Conservation (phyloP, 192 early-diverging fungal species). For the Backusella sp. region DNA sequence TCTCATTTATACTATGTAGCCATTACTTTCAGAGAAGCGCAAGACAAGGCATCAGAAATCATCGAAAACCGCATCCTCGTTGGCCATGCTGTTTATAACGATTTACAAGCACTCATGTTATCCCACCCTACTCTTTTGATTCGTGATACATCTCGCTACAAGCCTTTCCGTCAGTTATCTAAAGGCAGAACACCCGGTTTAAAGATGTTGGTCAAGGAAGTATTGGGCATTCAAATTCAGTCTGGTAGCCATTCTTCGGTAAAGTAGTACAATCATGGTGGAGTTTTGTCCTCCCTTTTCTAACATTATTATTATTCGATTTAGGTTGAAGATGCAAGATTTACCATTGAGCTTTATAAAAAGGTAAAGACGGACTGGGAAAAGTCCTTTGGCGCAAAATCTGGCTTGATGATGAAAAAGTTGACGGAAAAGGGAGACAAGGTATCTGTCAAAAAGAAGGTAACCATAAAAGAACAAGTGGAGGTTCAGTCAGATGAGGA, state of each 20-base stretch:
- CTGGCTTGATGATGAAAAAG: conserved; percentile 14
- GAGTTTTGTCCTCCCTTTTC: too few relatives aligned
- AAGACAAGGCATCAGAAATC: conserved; percentile 75
- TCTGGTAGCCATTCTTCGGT: conserved; percentile 85
- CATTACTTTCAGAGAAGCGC: conserved; percentile 74
- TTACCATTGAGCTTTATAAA: conserved; percentile 87
- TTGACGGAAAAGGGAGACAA: not conserved
- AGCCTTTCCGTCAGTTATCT: conserved; percentile 65
- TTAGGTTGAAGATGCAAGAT: conserved; percentile 81
- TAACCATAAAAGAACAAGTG: conserved; percentile 1
- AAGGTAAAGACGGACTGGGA: conserved; percentile 88
- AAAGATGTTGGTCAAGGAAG: conserved; percentile 69
- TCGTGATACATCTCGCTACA: conserved; percentile 83
- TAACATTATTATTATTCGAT: not conserved
- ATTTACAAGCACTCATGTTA: conserved; percentile 80
- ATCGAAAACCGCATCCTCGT: conserved; percentile 85
- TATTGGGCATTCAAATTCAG: conserved; percentile 85
- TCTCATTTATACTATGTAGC: conserved; percentile 37
- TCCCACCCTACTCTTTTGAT: conserved; percentile 74
- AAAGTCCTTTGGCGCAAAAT: conserved; percentile 34
- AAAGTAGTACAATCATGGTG: conserved; percentile 4
- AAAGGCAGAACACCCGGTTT: conserved; percentile 70
- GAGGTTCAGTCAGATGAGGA: not conserved
- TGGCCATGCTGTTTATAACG: conserved; percentile 90
- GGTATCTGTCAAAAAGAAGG: not conserved